Evolutionary conservation across 139 green algal species (phyloP).

Genomic region (Chlorella ohadii): DNA sequence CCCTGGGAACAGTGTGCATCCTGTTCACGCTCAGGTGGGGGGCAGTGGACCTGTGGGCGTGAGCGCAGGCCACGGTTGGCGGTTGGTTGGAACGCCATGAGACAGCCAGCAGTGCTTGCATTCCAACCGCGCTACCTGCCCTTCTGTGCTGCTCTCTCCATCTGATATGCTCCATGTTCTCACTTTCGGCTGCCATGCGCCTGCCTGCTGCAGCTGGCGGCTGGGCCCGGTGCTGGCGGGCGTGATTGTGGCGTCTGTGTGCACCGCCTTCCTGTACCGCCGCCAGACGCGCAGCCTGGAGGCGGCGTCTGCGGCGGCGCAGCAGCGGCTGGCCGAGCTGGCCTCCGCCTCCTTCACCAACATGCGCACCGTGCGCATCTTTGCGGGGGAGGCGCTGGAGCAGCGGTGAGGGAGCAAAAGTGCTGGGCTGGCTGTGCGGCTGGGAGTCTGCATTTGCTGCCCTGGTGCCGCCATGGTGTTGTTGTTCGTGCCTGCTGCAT

Average conservation of each 20-base stretch:
- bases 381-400: constrained; percentile 88
- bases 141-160: neutral
- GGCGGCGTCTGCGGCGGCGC: constrained; percentile 45
- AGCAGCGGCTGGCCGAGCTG: constrained; percentile 74
- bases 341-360: constrained; percentile 32
- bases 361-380: constrained; percentile 72
- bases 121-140: no score
- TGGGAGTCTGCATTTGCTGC: no score
- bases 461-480: no score
- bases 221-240: constrained; percentile 81
- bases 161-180: neutral
- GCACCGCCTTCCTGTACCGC: constrained; percentile 80
- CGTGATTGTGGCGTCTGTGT: constrained; percentile 80
- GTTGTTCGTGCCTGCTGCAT: no score
- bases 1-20: constrained; percentile 71
- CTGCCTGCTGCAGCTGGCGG: constrained; percentile 51
- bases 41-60: neutral
- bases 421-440: no score
- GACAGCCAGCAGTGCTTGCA: no score
- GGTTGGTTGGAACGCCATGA: no score
- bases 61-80: no score
- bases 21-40: constrained; percentile 48
- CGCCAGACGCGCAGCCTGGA: constrained; percentile 69
- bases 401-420: constrained; percentile 38
- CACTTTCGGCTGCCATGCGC: no score